Percentiles rank a stretch among this genome's conserved stretches.
Conservation (phyloP, 129 eudicot species). For the Scalesia atractyloides region DNA sequence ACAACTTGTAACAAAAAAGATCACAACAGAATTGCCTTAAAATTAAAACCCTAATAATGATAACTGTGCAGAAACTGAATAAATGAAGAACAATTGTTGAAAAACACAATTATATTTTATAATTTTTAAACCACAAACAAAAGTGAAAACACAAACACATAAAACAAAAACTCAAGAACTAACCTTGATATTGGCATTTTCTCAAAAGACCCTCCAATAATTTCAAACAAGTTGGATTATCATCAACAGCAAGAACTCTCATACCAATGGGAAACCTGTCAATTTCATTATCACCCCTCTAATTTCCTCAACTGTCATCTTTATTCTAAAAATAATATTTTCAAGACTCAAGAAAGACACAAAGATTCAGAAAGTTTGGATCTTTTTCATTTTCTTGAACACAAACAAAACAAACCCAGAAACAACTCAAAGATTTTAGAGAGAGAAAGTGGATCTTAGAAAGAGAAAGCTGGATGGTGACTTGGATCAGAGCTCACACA, state of each 20-base stretch:
- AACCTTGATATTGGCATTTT: slow-evolving; percentile 84
- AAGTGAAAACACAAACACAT: not conserved
- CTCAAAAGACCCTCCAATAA: slow-evolving; percentile 63
- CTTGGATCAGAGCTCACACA: slow-evolving; percentile 37
- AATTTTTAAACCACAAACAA: not conserved
- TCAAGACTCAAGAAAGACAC: slow-evolving; percentile 39
- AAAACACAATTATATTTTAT: not conserved
- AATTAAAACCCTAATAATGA: slow-evolving; percentile 15
- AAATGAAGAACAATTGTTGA: slow-evolving; percentile 16
- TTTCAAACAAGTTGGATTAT: slow-evolving; percentile 80
- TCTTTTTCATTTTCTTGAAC: slow-evolving; percentile 26
- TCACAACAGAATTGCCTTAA: slow-evolving; percentile 22
- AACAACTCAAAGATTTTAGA: slow-evolving; percentile 25
- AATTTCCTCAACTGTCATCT: slow-evolving; percentile 72
- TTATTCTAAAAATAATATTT: slow-evolving; percentile 11
- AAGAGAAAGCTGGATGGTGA: slow-evolving; percentile 30
- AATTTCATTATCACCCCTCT: slow-evolving; percentile 38
- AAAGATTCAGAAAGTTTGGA: slow-evolving; percentile 34
- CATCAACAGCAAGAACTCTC: slow-evolving; percentile 93
- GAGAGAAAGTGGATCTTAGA: slow-evolving; percentile 32
- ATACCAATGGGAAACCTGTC: slow-evolving; percentile 76
- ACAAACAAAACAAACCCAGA: slow-evolving; percentile 42
- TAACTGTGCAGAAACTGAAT: not conserved
- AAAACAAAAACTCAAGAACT: slow-evolving; percentile 13
- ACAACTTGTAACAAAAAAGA: not conserved